Base-by-base conservation (phyloP, 495 filamentous ascomycete species). In the Neurospora sp. region DNA sequence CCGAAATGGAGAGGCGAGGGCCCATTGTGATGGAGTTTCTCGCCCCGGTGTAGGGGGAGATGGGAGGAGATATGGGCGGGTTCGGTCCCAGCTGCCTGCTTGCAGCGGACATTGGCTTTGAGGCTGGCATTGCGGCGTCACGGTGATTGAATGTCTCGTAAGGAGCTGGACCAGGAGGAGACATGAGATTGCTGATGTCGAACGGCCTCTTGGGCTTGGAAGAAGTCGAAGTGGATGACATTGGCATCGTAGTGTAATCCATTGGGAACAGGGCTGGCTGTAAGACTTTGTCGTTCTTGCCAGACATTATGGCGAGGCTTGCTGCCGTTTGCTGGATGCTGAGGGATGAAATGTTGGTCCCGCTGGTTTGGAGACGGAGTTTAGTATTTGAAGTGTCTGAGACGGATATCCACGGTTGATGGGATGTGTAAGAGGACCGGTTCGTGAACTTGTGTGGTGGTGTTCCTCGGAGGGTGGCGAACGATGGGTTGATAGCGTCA, bases 31-130 rank as follows among this genome's bases (percentile, higher is more conserved):
- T 71, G 0, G 78, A 59, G 59, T 74, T 73, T 69, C 27, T 73
- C 3, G 77, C 31, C 71, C 86, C 87, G 35, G 83, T 84, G 70
- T 86, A 88, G 14, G 91, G 91, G 35, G 91, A 93, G 46, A 92
- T 87, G 9, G 92, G 92, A 76, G 92, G 92, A 48, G 92, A 93
- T 40, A 91, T 86, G 38, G 90, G 82, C 14, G 87, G 82, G 39
- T 88, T 80, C 82, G 83, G 76, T 82, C 84, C 76, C 77, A 79
- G 75, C 72, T 75, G 76, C 78, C 82, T 42, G 78, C 74, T 73
- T 74, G 70, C 46, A 77, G 73, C 40, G 73, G 80, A 72, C 74
- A 79, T 76, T 71, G 84, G 74, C 75, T 77, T 59, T 20, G 77
- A 72, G 76, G 77, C 77, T 73, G 83, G 74, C 75, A 77, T 20